Evolutionary conservation across 148 eudicot genomes (phyloP).

Genomic region (Linanthus parryae): DNA sequence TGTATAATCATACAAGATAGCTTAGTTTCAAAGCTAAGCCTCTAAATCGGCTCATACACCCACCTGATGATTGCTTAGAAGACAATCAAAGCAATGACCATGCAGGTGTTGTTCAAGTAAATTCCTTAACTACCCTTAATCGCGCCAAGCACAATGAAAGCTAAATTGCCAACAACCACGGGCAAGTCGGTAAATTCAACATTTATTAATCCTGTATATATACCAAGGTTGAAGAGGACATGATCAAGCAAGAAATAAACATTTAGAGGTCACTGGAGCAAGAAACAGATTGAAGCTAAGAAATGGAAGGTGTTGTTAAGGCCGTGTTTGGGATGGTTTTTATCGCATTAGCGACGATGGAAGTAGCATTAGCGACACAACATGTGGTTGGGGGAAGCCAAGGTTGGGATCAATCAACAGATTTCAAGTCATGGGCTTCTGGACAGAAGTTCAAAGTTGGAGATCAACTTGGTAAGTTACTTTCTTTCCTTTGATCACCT

Average conservation of each 20-base stretch:
- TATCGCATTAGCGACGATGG: background rate
- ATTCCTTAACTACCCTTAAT: background rate
- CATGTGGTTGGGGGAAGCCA: constrained; percentile 65
- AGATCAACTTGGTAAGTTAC: constrained; percentile 48
- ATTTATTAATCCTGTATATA: no score
- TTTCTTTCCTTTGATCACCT: constrained; percentile 1
- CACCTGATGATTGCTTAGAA: constrained; percentile 5
- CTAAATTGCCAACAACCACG: background rate
- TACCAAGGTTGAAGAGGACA: no score
- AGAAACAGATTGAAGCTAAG: background rate
- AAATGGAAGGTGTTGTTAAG: constrained; percentile 9
- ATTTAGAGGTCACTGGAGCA: no score
- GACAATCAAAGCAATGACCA: constrained; percentile 5
- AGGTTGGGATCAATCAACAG: constrained; percentile 70
- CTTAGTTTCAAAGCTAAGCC: constrained; percentile 15
- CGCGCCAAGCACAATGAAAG: background rate
- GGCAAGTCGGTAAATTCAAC: background rate
- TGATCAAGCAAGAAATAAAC: no score
- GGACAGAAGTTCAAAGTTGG: constrained; percentile 56
- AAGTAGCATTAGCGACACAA: constrained; percentile 21
- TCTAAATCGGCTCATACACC: background rate
- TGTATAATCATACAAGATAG: no score
- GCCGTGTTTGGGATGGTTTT: constrained; percentile 2
- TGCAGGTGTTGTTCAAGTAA: background rate
- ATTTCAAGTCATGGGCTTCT: constrained; percentile 55